Conservation (phyloP, 2,329 filamentous ascomycete genomes). For the Juglanconis sp. region DNA sequence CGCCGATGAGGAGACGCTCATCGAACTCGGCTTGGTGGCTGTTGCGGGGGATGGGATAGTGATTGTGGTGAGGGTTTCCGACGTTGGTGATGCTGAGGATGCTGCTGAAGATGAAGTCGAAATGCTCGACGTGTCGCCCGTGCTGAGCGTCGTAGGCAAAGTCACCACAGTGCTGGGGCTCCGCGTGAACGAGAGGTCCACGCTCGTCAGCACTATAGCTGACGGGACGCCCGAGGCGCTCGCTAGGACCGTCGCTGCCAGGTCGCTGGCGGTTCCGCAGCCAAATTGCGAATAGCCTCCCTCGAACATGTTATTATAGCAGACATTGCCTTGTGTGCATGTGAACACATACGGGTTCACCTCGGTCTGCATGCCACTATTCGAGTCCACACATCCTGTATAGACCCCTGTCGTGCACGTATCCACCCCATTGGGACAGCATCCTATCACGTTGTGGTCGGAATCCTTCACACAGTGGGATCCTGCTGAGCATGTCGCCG, state of each 20-base stretch:
- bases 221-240: conserved; percentile 42
- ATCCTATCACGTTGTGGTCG: conserved; percentile 48
- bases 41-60: conserved; percentile 16
- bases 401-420: conserved; percentile 54
- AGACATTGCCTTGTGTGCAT: conserved; percentile 48
- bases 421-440: conserved; percentile 49
- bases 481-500: conserved; percentile 55
- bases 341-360: conserved; percentile 56
- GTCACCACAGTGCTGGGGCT: conserved; percentile 35
- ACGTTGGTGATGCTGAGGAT: neutral
- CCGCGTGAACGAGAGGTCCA: conserved; percentile 40
- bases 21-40: neutral
- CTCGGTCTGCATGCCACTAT: conserved; percentile 46
- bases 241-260: conserved; percentile 47
- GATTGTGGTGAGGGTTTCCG: conserved; percentile 8
- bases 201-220: conserved; percentile 33
- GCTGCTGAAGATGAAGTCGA: conserved; percentile 19
- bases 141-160: conserved; percentile 38
- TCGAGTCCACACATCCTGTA: conserved; percentile 54
- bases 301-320: conserved; percentile 53
- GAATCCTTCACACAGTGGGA: conserved; percentile 57
- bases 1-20: conserved; percentile 12
- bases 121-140: conserved; percentile 22
- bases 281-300: conserved; percentile 57
- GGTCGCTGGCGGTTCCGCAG: conserved; percentile 47